phyloP scores from a whole-genome alignment of 441 rosid species.

The Codiaeum variegatum region DNA sequence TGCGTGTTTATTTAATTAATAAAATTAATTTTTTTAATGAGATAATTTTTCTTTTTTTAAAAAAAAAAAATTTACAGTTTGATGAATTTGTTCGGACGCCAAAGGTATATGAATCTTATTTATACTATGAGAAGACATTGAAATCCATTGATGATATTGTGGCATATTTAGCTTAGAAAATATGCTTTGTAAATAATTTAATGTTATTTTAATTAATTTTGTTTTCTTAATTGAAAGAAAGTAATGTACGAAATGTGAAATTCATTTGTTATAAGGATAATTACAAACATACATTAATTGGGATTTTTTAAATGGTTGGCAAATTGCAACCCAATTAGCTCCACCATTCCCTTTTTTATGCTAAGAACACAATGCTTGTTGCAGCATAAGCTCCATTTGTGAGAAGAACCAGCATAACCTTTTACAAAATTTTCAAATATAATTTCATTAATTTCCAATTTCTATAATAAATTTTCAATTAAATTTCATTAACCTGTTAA shows the following conservation, averaged over 20 bases:
- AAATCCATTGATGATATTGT: slow-evolving; percentile 69
- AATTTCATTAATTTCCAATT: too few species aligned
- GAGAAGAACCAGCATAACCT: slow-evolving; percentile 61
- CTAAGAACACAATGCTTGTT: slow-evolving; percentile 53
- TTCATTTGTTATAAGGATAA: too few species aligned
- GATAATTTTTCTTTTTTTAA: background rate
- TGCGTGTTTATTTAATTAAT: slow-evolving; percentile 18
- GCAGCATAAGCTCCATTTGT: slow-evolving; percentile 73
- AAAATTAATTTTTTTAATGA: background rate
- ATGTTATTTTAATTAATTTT: background rate
- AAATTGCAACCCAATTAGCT: slow-evolving; percentile 63
- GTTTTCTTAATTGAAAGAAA: too few species aligned
- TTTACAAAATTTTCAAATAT: background rate
- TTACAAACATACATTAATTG: too few species aligned
- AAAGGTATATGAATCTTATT: slow-evolving; percentile 78
- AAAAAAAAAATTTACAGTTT: slow-evolving; percentile 55
- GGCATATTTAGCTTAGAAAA: slow-evolving; percentile 37
- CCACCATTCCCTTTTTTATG: slow-evolving; percentile 52
- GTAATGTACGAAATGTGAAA: background rate
- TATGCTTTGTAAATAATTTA: too few species aligned
- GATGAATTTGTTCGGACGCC: slow-evolving; percentile 71
- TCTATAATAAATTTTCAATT: too few species aligned
- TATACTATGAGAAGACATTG: slow-evolving; percentile 84
- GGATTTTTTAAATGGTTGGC: too few species aligned
- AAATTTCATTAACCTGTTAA: too few species aligned